phyloP scores from a whole-genome alignment of 2,329 filamentous ascomycete genomes.

The Cyphellophora europaea region DNA sequence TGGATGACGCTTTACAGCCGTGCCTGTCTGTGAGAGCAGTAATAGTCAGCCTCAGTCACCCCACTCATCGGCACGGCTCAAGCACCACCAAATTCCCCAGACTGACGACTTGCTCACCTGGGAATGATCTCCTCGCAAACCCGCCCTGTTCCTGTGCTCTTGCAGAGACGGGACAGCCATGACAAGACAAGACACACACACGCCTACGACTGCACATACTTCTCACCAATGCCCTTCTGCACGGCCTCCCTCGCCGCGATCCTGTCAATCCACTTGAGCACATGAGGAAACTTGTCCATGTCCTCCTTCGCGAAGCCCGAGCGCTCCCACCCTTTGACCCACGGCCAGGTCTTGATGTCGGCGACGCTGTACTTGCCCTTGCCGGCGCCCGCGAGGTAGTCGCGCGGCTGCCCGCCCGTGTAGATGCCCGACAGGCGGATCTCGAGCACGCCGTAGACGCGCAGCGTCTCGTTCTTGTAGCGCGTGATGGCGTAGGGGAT shows the following conservation, averaged over 20 bases:
- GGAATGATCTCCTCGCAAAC: too few relatives aligned
- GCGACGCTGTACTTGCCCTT: conserved; percentile 47
- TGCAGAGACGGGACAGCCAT: too few relatives aligned
- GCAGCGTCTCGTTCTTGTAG: conserved; percentile 43
- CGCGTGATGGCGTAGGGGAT: conserved; percentile 41
- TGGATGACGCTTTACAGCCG: too few relatives aligned
- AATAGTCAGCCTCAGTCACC: too few relatives aligned
- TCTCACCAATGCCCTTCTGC: conserved; percentile 34
- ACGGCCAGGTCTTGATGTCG: conserved; percentile 45
- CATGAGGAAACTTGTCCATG: conserved; percentile 39
- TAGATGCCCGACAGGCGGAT: conserved; percentile 45
- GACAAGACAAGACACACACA: too few relatives aligned
- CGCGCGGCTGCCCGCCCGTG: conserved; percentile 36
- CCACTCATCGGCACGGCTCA: too few relatives aligned
- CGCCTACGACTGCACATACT: too few relatives aligned
- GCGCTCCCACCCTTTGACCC: conserved; percentile 37
- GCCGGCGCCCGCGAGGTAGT: conserved; percentile 44
- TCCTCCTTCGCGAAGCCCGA: conserved; percentile 38
- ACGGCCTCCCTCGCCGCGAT: conserved; percentile 41
- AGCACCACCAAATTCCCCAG: too few relatives aligned
- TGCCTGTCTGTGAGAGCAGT: too few relatives aligned
- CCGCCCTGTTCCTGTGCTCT: too few relatives aligned
- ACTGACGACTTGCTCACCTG: too few relatives aligned
- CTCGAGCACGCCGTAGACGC: conserved; percentile 47
- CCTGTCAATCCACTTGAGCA: conserved; percentile 45